Conservation (phyloP, 495 filamentous ascomycete genomes). For the Neurospora terricola region DNA sequence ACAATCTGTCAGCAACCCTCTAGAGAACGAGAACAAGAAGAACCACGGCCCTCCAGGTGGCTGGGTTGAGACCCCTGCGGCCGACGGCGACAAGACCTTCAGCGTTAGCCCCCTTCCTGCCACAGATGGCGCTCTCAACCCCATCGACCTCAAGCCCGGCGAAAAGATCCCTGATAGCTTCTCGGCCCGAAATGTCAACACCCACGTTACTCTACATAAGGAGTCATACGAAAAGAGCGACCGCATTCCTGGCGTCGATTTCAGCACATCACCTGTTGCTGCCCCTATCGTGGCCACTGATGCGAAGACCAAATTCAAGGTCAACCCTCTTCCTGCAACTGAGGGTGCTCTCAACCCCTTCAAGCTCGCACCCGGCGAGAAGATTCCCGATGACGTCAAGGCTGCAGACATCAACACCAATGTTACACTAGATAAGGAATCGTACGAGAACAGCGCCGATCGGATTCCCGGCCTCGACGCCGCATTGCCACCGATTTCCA, state of each 20-base stretch:
- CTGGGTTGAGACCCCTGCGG: slow-evolving; percentile 66
- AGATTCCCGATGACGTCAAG: slow-evolving; percentile 53
- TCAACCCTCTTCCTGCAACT: slow-evolving; percentile 72
- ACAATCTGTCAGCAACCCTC: slow-evolving; percentile 59
- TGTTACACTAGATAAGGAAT: slow-evolving; percentile 70
- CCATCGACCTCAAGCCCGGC: slow-evolving; percentile 63
- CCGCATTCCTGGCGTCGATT: slow-evolving; percentile 33
- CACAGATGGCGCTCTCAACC: slow-evolving; percentile 63
- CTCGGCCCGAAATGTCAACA: slow-evolving; percentile 41
- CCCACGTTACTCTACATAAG: slow-evolving; percentile 58
- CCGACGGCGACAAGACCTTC: slow-evolving; percentile 35
- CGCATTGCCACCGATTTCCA: slow-evolving; percentile 50
- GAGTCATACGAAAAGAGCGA: slow-evolving; percentile 68
- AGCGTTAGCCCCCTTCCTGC: slow-evolving; percentile 65
- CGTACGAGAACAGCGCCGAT: slow-evolving; percentile 65
- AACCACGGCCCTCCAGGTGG: slow-evolving; percentile 47
- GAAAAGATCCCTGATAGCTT: slow-evolving; percentile 59
- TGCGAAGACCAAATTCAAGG: slow-evolving; percentile 36
- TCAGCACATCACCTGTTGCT: neutral
- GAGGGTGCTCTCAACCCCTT: slow-evolving; percentile 72
- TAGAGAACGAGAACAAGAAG: slow-evolving; percentile 41
- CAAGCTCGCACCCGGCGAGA: slow-evolving; percentile 66
- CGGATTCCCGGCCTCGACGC: slow-evolving; percentile 44
- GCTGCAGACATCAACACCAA: slow-evolving; percentile 44
- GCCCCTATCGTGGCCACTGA: neutral